A percentile compares a stretch with the other conserved stretches of the same genome.
Conservation (phyloP, 257 asterid genomes). For the Rehmannia glutinosa region DNA sequence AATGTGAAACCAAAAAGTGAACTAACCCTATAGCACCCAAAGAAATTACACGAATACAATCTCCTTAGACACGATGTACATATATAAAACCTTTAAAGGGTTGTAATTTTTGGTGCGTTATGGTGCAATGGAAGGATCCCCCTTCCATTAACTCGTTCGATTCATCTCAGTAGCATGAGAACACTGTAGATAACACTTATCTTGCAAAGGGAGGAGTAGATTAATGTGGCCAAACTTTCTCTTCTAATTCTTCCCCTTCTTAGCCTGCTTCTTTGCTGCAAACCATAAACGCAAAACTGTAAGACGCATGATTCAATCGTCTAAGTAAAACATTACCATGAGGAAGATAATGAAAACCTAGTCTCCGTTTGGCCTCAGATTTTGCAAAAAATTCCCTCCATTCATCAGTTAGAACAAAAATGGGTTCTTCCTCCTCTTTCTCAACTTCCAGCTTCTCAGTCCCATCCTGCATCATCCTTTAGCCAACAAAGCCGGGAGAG, state of each 20-base stretch:
- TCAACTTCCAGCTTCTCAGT: conserved; percentile 31
- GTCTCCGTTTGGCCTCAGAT: conserved; percentile 80
- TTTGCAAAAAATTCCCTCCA: conserved; percentile 91
- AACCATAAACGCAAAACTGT: background rate
- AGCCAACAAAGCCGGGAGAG: background rate
- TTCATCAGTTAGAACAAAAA: conserved; percentile 81
- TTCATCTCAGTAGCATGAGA: background rate
- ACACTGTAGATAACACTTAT: background rate
- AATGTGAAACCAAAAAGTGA: background rate
- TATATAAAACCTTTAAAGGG: background rate
- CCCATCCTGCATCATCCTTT: conserved; percentile 35
- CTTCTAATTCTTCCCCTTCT: conserved; percentile 36
- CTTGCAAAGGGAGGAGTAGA: too few species aligned
- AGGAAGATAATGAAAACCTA: conserved; percentile 32
- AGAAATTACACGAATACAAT: too few species aligned
- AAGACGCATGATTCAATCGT: conserved; percentile 4
- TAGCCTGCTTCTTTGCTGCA: conserved; percentile 66
- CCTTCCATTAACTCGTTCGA: background rate
- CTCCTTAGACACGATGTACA: background rate
- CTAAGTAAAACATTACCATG: background rate
- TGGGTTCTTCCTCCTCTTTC: conserved; percentile 64
- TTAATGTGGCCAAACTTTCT: background rate
- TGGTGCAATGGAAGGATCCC: background rate
- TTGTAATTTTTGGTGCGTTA: background rate
- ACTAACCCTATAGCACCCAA: too few species aligned